Conservation (phyloP, 2,329 filamentous ascomycete species). For the Phyllosticta citriasiana region DNA sequence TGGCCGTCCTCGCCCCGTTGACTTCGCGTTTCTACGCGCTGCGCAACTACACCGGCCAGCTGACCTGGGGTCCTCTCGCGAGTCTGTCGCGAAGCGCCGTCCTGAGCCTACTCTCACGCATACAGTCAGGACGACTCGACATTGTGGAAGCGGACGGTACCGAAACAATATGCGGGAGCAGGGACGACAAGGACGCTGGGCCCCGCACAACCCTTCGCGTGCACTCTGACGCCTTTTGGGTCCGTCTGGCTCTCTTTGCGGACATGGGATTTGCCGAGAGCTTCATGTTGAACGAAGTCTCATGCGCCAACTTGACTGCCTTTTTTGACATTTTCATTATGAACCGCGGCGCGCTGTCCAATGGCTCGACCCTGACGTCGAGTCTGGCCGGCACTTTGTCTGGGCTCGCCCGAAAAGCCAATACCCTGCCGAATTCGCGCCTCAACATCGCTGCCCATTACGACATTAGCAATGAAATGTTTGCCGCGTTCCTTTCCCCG, state of each 20-base stretch:
- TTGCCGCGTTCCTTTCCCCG: constrained; percentile 60
- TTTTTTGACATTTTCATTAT: constrained; percentile 66
- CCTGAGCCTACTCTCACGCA: constrained; percentile 35
- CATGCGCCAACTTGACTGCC: constrained; percentile 54
- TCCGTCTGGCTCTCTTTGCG: constrained; percentile 56
- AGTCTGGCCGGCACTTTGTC: constrained; percentile 48
- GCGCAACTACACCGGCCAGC: constrained; percentile 33
- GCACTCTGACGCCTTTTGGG: constrained; percentile 59
- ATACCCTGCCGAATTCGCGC: constrained; percentile 45
- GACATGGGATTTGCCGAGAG: constrained; percentile 68
- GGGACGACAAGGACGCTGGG: constrained; percentile 26
- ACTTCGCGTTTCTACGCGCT: constrained; percentile 29
- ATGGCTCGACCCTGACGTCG: constrained; percentile 54
- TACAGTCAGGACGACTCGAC: constrained; percentile 37
- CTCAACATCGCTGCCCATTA: constrained; percentile 65
- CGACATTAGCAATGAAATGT: constrained; percentile 68
- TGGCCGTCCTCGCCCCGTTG: constrained; percentile 29
- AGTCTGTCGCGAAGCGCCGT: constrained; percentile 36
- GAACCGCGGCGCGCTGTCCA: constrained; percentile 54
- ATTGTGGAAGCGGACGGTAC: constrained; percentile 34
- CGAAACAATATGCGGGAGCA: constrained; percentile 32
- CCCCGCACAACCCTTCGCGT: constrained; percentile 49
- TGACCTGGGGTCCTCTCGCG: constrained; percentile 40
- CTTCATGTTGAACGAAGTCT: constrained; percentile 63
- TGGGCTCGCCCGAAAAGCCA: constrained; percentile 37